Evolutionary conservation across 495 filamentous ascomycete species (phyloP).

Genomic region (Neurospora cerealis): DNA sequence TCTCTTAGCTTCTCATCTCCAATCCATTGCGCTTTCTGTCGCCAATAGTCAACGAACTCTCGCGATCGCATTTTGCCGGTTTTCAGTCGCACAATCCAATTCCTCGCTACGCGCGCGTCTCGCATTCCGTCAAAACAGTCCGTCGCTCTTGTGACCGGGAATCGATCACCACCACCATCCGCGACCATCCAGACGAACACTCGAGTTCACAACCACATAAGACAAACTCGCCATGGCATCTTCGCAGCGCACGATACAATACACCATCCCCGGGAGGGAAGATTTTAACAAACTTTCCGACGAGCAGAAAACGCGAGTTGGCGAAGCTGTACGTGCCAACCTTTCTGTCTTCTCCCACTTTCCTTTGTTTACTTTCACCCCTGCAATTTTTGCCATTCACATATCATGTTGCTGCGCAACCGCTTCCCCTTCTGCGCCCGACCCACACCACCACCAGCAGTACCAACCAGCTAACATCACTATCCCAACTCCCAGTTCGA

Average conservation of each 20-base stretch:
- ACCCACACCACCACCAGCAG: not conserved
- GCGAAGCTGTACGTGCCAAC: constrained; percentile 18
- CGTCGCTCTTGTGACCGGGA: not conserved
- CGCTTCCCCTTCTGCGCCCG: not conserved
- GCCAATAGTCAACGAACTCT: not conserved
- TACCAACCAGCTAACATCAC: not conserved
- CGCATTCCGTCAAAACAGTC: not conserved
- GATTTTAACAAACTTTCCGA: constrained; percentile 27
- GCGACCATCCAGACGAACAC: not conserved
- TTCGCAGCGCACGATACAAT: constrained; percentile 20
- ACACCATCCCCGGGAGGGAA: constrained; percentile 23
- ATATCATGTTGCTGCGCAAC: not conserved
- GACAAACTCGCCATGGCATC: constrained; percentile 14
- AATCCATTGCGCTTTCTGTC: not conserved
- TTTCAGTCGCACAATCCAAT: not conserved
- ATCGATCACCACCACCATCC: not conserved
- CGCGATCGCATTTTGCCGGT: not conserved
- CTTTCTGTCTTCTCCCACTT: not conserved
- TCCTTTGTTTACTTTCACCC: not conserved
- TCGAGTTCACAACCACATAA: not conserved
- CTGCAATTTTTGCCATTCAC: not conserved
- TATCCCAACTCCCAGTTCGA: constrained; percentile 53
- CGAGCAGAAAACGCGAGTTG: constrained; percentile 25
- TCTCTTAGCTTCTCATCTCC: not conserved
- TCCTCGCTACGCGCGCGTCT: not conserved